Percentiles rank a stretch among this genome's conserved stretches.
phyloP scores from a whole-genome alignment of 1,284 basidiomycete species.

The Cystobasidiaceae sp. region DNA sequence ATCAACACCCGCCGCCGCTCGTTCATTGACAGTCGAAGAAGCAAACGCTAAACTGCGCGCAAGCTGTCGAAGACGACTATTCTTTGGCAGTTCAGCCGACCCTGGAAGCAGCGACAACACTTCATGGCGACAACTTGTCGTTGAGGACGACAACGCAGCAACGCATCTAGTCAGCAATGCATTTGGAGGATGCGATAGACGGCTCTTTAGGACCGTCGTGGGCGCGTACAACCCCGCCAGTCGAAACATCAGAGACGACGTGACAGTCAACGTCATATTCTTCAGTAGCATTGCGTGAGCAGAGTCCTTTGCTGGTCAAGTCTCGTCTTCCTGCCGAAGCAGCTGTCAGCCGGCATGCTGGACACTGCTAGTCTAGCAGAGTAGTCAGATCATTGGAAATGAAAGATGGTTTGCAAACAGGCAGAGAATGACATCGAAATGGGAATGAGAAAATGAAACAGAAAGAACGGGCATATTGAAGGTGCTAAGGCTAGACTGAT shows the following conservation, averaged over 20 bases:
- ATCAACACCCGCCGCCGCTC: too few species aligned
- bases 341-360: too few species aligned
- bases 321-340: too few species aligned
- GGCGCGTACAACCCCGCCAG: constrained; percentile 29
- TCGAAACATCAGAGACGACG: constrained; percentile 1
- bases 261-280: constrained; percentile 12
- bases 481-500: too few species aligned
- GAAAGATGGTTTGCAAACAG: too few species aligned
- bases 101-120: neutral
- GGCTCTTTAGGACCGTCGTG: constrained; percentile 53
- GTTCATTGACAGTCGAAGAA: neutral
- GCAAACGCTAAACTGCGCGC: neutral
- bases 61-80: neutral
- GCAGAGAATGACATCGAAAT: too few species aligned
- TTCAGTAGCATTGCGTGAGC: neutral
- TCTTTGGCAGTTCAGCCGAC: neutral
- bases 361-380: too few species aligned
- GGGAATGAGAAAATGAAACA: too few species aligned
- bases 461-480: too few species aligned
- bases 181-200: constrained; percentile 56
- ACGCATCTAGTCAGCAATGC: constrained; percentile 59
- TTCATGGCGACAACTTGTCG: constrained; percentile 29
- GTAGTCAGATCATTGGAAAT: too few species aligned
- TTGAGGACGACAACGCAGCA: constrained; percentile 52
- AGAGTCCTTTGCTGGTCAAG: too few species aligned